These are phyloP conservation scores for Solanum phureja DNA, from an alignment of 257 asterid species.

Conservation along the genomic window DNA sequence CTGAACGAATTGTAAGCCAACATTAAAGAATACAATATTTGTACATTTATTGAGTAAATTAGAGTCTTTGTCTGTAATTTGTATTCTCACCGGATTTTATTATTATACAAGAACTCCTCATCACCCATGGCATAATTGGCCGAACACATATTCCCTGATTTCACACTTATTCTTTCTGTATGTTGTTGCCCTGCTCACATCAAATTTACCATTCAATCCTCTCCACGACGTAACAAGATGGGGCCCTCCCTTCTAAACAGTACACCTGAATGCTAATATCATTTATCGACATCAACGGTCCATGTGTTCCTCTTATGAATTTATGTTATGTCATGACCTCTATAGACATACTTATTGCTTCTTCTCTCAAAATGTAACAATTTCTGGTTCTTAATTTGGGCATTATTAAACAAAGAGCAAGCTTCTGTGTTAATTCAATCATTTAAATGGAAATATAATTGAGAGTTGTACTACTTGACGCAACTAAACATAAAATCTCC, in stretches of 20 bases:
- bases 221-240: background rate
- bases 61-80: background rate
- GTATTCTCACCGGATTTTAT: background rate
- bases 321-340: background rate
- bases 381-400: background rate
- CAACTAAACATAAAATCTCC: background rate
- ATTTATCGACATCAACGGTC: background rate
- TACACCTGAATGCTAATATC: background rate
- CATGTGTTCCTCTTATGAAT: background rate
- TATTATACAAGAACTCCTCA: background rate
- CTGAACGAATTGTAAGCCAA: background rate
- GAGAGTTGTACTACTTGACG: background rate
- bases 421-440: background rate
- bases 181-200: background rate
- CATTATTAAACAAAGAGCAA: background rate
- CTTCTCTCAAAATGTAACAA: background rate
- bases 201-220: background rate
- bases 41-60: background rate
- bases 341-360: background rate
- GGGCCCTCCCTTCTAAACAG: background rate
- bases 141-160: background rate
- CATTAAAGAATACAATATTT: background rate
- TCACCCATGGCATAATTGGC: background rate
- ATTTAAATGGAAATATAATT: background rate
- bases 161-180: background rate